phyloP scores from a whole-genome alignment of 352 stramenopile genomes.

The Phytophthora melonis region DNA sequence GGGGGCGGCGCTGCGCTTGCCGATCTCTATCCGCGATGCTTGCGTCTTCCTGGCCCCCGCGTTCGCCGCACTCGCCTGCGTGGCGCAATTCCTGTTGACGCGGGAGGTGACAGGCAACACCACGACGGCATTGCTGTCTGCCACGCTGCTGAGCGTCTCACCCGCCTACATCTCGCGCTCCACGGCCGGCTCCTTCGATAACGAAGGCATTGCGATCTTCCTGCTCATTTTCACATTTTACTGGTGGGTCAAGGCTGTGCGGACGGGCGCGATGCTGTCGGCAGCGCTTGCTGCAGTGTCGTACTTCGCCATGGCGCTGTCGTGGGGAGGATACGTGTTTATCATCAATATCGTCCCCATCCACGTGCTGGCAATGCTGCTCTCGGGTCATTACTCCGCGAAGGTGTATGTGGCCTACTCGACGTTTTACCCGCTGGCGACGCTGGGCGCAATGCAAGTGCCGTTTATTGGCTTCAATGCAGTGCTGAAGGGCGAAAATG shows the following conservation, averaged over 20 bases:
- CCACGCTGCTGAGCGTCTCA: slow-evolving; percentile 95
- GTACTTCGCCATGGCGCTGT: slow-evolving; percentile 98
- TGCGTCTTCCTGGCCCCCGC: slow-evolving; percentile 92
- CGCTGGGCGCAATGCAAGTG: slow-evolving; percentile 96
- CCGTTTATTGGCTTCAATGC: slow-evolving; percentile 98
- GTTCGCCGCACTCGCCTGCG: slow-evolving; percentile 86
- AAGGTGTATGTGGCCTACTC: slow-evolving; percentile 97
- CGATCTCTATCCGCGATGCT: slow-evolving; percentile 80
- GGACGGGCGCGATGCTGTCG: slow-evolving; percentile 82
- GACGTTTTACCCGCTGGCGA: slow-evolving; percentile 98
- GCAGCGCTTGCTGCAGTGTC: slow-evolving; percentile 72
- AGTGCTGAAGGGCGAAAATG: slow-evolving; percentile 85
- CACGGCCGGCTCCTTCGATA: slow-evolving; percentile 98
- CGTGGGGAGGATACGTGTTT: slow-evolving; percentile 99
- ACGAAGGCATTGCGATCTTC: slow-evolving; percentile 98
- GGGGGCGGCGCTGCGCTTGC: slow-evolving; percentile 26
- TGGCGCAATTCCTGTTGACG: slow-evolving; percentile 92
- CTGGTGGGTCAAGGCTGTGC: slow-evolving; percentile 92
- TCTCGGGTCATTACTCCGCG: slow-evolving; percentile 91
- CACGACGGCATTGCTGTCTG: slow-evolving; percentile 86
- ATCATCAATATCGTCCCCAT: slow-evolving; percentile 99
- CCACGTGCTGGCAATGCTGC: slow-evolving; percentile 93
- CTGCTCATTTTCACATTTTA: slow-evolving; percentile 98
- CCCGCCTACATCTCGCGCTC: slow-evolving; percentile 98
- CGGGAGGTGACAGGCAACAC: slow-evolving; percentile 72